Evolutionary conservation across 129 eudicot species (phyloP).

Genomic region (Artemisia argyi): DNA sequence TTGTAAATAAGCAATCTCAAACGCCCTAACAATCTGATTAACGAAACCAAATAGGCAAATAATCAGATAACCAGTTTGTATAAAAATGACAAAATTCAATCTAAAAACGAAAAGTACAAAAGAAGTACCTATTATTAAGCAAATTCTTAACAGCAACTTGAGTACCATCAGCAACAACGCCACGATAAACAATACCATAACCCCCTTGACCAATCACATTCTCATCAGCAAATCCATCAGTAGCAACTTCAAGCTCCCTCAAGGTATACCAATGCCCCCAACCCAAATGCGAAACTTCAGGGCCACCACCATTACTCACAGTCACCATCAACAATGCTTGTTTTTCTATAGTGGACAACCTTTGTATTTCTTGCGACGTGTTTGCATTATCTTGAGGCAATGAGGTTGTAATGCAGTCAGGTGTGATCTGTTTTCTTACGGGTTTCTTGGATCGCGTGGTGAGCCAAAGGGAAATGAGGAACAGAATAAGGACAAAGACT

Average conservation of each 20-base stretch:
- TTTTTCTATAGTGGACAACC: conserved; percentile 29
- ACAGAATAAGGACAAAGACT: conserved; percentile 50
- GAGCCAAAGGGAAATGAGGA: conserved; percentile 56
- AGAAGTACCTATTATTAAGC: conserved; percentile 51
- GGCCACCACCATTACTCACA: conserved; percentile 34
- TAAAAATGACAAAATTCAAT: not conserved
- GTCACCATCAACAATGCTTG: conserved; percentile 35
- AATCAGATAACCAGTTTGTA: not conserved
- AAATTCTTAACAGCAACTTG: conserved; percentile 62
- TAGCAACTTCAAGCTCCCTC: conserved; percentile 65
- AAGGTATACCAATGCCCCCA: conserved; percentile 81
- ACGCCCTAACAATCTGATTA: not conserved
- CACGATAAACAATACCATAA: conserved; percentile 74
- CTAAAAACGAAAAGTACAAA: no score
- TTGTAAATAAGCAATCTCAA: not conserved
- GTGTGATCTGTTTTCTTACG: conserved; percentile 13
- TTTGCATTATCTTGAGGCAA: not conserved
- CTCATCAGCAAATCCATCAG: conserved; percentile 55
- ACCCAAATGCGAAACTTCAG: conserved; percentile 70
- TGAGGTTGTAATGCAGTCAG: conserved; percentile 16
- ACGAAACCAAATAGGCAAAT: not conserved
- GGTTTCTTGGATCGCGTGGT: conserved; percentile 29
- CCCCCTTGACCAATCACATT: conserved; percentile 76
- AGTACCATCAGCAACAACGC: conserved; percentile 45
- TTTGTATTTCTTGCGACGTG: not conserved